Evolutionary conservation across 768 basidiomycete species (phyloP), one percentile per base, ranked within the genome.

Genomic region (Roridomyces roridus): DNA sequence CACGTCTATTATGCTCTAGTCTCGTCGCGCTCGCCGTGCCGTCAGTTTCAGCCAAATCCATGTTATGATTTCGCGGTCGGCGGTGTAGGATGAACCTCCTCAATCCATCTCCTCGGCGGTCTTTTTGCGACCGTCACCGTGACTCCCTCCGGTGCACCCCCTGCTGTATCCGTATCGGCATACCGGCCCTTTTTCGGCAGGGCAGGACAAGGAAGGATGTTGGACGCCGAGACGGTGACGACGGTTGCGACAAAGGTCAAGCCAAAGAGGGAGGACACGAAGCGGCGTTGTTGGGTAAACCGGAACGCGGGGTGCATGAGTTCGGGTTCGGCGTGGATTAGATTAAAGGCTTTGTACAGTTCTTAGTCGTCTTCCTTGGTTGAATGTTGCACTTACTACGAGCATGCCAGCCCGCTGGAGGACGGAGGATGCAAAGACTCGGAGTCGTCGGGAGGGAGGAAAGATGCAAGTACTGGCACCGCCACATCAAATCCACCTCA

Each of bases 131-230:
- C 82, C 20, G 79, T 80, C 24, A 86, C 80, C 78, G 76, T 49
- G 46, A 57, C 39, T 23, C 71, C 64, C 49, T 65, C 68, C 39
- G 66, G 52, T 57, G 63, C 63, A 42, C 42, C 35, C 35, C 17
- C 60, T 65, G 15, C 25, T 44, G 48, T 47, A 15, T 43, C 74
- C 77, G 63, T 15, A 15, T 92, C 91, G 40, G 85, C 78, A 61
- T 82, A 86, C 24, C 87, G 83, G 51, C 65, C 75, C 63, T 83
- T 81, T 57, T 82, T 74, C 39, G 79, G 74, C 48, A 85, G 82
- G n/a, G 85, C 90, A 8, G 92, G 92, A 65, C 92, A 94, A 48
- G 92, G 91, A 28, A 94, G 75, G 36, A 92, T 77, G 67, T 82
- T 85, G 20, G 91, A 92, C 21, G 89, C 89, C 12, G 88, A 88